phyloP scores from a whole-genome alignment of 805 yeast species.

The Wickerhamiella sergipiensis region DNA sequence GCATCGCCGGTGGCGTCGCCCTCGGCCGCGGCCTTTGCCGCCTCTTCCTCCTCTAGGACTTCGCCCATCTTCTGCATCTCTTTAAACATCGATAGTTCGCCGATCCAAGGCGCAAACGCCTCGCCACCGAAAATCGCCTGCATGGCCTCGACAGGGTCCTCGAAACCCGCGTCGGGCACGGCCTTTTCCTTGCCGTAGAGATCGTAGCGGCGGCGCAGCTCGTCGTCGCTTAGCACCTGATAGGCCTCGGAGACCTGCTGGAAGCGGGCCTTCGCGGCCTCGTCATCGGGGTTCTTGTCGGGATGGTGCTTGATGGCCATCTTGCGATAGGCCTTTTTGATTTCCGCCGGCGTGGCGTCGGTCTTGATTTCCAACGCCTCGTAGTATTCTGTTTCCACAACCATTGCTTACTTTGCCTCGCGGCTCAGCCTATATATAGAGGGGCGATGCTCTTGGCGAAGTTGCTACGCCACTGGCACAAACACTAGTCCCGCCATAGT shows the following conservation, averaged over 20 bases:
- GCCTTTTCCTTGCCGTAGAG: slow-evolving; percentile 71
- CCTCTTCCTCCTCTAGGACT: slow-evolving; percentile 33
- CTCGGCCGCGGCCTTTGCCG: slow-evolving; percentile 1
- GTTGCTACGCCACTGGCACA: too few relatives aligned
- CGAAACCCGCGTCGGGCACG: slow-evolving; percentile 53
- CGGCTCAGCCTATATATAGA: too few relatives aligned
- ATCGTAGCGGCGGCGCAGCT: slow-evolving; percentile 61
- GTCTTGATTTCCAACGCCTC: slow-evolving; percentile 59
- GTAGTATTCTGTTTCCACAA: slow-evolving; percentile 74
- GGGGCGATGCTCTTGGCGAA: too few relatives aligned
- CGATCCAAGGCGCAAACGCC: slow-evolving; percentile 75
- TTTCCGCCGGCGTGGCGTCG: slow-evolving; percentile 64
- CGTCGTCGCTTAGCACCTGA: slow-evolving; percentile 58
- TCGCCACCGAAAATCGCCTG: slow-evolving; percentile 83
- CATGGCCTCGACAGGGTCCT: slow-evolving; percentile 80
- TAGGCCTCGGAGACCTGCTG: slow-evolving; percentile 51
- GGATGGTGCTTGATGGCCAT: slow-evolving; percentile 87
- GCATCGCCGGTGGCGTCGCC: not conserved
- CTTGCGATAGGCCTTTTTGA: slow-evolving; percentile 87
- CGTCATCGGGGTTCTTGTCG: slow-evolving; percentile 92
- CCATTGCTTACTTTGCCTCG: slow-evolving; percentile 34
- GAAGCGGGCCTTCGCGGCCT: slow-evolving; percentile 74
- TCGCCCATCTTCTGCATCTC: slow-evolving; percentile 57
- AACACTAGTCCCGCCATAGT: too few relatives aligned
- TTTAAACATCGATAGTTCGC: slow-evolving; percentile 67